A percentile compares a stretch with the other conserved stretches of the same genome.
phyloP scores from a whole-genome alignment of 306 rosid species.

The Sechiopsis laciniata region DNA sequence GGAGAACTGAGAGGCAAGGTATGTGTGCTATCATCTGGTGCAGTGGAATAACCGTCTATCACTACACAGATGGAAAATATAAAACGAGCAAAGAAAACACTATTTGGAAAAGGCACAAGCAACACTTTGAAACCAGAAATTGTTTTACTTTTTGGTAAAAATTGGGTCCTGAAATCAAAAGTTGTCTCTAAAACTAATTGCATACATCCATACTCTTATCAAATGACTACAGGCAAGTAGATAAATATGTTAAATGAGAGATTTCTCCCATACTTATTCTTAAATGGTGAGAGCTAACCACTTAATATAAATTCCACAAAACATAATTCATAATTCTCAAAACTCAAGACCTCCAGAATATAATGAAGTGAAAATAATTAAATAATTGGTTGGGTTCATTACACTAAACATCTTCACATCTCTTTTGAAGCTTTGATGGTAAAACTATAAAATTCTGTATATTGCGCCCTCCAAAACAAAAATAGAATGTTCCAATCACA shows the following conservation, averaged over 20 bases:
- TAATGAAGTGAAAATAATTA: neutral
- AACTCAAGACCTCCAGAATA: neutral
- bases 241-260: neutral
- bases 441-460: conserved; percentile 1
- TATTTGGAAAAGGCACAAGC: neutral
- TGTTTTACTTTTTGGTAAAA: neutral
- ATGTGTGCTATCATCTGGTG: conserved; percentile 47
- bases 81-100: neutral
- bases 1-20: conserved; percentile 45
- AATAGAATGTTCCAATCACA: neutral
- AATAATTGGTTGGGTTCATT: conserved; percentile 1
- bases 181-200: neutral
- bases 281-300: neutral
- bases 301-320: neutral
- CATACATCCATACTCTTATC: neutral
- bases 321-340: neutral
- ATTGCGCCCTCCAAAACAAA: conserved; percentile 1
- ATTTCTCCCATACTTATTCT: neutral
- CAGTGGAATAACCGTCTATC: conserved; percentile 34
- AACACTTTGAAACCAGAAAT: neutral
- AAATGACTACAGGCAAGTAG: neutral
- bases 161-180: neutral
- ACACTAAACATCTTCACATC: neutral
- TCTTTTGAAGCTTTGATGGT: neutral
- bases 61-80: neutral